phyloP scores from a whole-genome alignment of 2,329 filamentous ascomycete species.

The Didymellaceae sp. region DNA sequence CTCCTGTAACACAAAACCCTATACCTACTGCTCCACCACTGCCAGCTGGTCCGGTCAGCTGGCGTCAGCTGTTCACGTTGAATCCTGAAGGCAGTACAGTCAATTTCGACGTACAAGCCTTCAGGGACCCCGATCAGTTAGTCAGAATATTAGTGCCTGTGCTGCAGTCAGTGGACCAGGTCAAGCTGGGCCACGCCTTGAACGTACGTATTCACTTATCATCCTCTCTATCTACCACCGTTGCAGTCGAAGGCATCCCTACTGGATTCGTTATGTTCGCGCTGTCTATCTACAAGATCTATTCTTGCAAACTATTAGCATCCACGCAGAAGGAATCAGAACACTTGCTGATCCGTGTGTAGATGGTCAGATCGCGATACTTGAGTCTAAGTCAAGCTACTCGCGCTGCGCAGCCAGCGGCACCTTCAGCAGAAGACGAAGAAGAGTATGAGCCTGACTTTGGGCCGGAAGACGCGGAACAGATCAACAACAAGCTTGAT shows the following conservation, averaged over 20 bases:
- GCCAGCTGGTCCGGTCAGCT: slow-evolving; percentile 75
- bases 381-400: slow-evolving; percentile 46
- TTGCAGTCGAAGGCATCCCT: too few species aligned
- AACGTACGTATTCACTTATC: slow-evolving; percentile 60
- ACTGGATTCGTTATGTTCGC: too few species aligned
- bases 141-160: slow-evolving; percentile 83
- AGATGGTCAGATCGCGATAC: slow-evolving; percentile 53
- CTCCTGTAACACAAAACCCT: slow-evolving; percentile 24
- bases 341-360: not conserved
- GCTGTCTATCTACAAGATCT: too few species aligned
- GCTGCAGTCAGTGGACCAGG: slow-evolving; percentile 72
- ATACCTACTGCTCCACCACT: slow-evolving; percentile 70
- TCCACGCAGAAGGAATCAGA: not conserved
- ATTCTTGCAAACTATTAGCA: too few species aligned
- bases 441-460: slow-evolving; percentile 94
- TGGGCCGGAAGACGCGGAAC: slow-evolving; percentile 77
- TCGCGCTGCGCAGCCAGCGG: slow-evolving; percentile 36
- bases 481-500: slow-evolving; percentile 79
- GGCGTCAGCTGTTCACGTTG: slow-evolving; percentile 86
- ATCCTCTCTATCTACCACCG: too few species aligned
- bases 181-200: slow-evolving; percentile 74
- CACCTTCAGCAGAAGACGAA: slow-evolving; percentile 64
- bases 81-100: slow-evolving; percentile 76
- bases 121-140: slow-evolving; percentile 74
- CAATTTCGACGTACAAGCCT: slow-evolving; percentile 80